Percentiles rank a stretch among this genome's conserved stretches.
phyloP scores from a whole-genome alignment of 2,329 filamentous ascomycete species.

The Epichloe sibirici region DNA sequence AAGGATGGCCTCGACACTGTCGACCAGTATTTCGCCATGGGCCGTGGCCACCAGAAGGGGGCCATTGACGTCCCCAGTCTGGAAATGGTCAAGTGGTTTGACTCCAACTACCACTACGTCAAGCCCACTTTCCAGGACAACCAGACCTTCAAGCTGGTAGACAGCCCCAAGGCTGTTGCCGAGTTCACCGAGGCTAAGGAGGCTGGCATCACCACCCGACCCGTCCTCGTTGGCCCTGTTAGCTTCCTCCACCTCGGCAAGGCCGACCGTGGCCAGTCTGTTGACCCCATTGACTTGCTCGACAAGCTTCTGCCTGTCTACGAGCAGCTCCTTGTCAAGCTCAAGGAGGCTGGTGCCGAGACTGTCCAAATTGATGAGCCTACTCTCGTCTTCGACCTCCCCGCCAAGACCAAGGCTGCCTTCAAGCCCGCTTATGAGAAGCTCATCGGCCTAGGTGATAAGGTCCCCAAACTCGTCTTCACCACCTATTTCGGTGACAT shows the following conservation, averaged over 20 bases:
- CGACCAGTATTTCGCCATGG: conserved; percentile 99
- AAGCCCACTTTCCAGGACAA: conserved; percentile 96
- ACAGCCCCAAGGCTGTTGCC: conserved; percentile 81
- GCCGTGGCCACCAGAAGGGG: conserved; percentile 93
- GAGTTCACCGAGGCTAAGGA: conserved; percentile 98
- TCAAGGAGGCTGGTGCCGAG: conserved; percentile 94
- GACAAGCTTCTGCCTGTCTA: conserved; percentile 92
- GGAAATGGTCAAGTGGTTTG: conserved; percentile 99
- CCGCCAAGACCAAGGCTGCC: conserved; percentile 79
- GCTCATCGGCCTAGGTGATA: conserved; percentile 61
- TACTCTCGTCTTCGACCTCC: conserved; percentile 87
- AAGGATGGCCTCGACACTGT: conserved; percentile 76
- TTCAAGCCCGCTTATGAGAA: conserved; percentile 98
- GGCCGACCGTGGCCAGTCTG: conserved; percentile 88
- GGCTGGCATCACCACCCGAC: conserved; percentile 83
- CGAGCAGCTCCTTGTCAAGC: conserved; percentile 79
- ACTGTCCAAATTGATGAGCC: conserved; percentile 98
- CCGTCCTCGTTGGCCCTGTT: conserved; percentile 89
- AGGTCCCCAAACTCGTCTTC: conserved; percentile 77
- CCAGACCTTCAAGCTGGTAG: conserved; percentile 85
- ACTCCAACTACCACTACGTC: conserved; percentile 99
- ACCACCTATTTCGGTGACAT: conserved; percentile 99
- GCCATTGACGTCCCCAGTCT: conserved; percentile 84
- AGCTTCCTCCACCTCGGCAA: conserved; percentile 97
- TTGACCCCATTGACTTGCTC: conserved; percentile 87